Percentiles rank a stretch among this genome's conserved stretches.
Conservation (phyloP, 306 rosid species). For the Lathyrus aphaca region DNA sequence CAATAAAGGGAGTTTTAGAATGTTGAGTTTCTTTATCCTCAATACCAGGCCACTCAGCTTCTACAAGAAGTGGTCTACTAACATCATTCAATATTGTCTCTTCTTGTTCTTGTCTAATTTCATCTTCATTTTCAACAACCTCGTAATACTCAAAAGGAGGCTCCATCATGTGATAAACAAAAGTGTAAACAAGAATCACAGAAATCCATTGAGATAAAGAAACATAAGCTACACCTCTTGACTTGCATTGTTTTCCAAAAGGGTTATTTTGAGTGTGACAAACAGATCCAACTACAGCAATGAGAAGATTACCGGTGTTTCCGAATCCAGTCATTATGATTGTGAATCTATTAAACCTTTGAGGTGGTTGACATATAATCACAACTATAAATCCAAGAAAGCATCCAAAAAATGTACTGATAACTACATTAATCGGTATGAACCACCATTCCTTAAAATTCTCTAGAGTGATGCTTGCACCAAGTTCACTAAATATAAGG, state of each 20-base stretch:
- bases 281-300: slow-evolving; percentile 79
- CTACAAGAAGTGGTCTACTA: slow-evolving; percentile 81
- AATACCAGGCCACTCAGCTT: slow-evolving; percentile 96
- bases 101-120: slow-evolving; percentile 47
- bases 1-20: slow-evolving; percentile 77
- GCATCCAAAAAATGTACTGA: slow-evolving; percentile 71
- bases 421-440: slow-evolving; percentile 73
- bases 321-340: slow-evolving; percentile 86
- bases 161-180: slow-evolving; percentile 96
- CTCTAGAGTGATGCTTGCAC: slow-evolving; percentile 64
- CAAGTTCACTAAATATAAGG: slow-evolving; percentile 80
- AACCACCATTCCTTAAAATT: slow-evolving; percentile 80
- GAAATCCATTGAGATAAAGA: slow-evolving; percentile 91
- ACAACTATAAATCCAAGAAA: slow-evolving; percentile 73
- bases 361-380: slow-evolving; percentile 74
- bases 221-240: slow-evolving; percentile 87
- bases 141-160: slow-evolving; percentile 78
- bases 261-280: slow-evolving; percentile 68
- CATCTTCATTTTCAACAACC: slow-evolving; percentile 63
- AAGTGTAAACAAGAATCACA: slow-evolving; percentile 79
- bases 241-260: slow-evolving; percentile 71
- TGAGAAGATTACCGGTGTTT: slow-evolving; percentile 87
- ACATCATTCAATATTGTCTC: slow-evolving; percentile 40
- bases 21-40: slow-evolving; percentile 84
- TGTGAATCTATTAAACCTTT: slow-evolving; percentile 64